Base-by-base conservation (phyloP, 2,329 filamentous ascomycete genomes). In the Colletotrichum sansevieriae region DNA sequence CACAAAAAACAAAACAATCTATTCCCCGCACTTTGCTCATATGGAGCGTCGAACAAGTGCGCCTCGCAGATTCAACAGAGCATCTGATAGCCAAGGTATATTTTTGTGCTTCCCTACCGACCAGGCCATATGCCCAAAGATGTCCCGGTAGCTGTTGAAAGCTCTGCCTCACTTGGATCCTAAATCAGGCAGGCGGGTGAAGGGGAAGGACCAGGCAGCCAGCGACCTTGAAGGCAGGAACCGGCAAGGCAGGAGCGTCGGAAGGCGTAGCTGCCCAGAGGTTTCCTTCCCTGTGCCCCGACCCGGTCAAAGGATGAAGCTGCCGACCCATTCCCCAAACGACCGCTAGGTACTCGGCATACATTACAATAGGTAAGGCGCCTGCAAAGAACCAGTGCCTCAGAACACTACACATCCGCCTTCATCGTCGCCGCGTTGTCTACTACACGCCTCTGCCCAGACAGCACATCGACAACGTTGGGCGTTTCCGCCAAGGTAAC, bases 401-500 rank as follows among this genome's bases (percentile, higher is more conserved):
- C 43, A 3, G 0, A 13, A 33, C 15, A 64, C 52, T 35, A 63
- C 35, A 56, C 25, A 13, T 57, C 35, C 3, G 35, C 29, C 49
- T 63, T 63, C 20, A n/a, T 33, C 3, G 41, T 29, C 8, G 12
- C 58, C 2, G 61, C 3, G 4, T 52, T 29, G 6, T 22, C 54
- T 8, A 51, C 15, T 49, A 56, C 63, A 1, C 12, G 56, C 11
- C 51, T 56, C 3, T 55, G n/a, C 0, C 37, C 51, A 11, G 60
- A 49, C 43, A 29, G n/a, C 33, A 37, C 29, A 13, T 44, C 55
- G 4, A 70, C 37, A 8, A 61, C 25, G 10, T 65, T 56, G 1
- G 60, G 25, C n/a, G 67, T 67, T 25, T 71, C 67, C 5, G 65
- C 58, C 43, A 72, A 51, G 10, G 73, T 71, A 7, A 75, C 72